Evolutionary conservation across 1,139 yeast species (phyloP).

Genomic region (Yarrowia galli): DNA sequence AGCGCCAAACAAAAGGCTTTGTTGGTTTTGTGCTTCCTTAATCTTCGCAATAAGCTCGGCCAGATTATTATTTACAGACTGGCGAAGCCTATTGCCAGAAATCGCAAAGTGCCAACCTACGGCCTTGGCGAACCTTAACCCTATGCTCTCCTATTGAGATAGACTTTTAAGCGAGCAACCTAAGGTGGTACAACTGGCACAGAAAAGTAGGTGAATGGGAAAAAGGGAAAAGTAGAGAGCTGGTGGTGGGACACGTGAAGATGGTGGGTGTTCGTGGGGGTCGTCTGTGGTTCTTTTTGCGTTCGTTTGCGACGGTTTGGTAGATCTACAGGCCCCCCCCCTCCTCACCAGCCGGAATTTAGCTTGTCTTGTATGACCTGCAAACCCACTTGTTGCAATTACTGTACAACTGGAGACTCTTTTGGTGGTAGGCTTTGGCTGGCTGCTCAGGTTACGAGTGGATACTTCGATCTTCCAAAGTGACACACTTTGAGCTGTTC

Average conservation of each 20-base stretch:
- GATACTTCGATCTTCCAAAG: not conserved
- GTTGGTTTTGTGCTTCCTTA: slow-evolving; percentile 26
- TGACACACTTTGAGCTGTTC: not conserved
- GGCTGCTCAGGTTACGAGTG: slow-evolving; percentile 9
- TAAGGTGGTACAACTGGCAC: slow-evolving; percentile 1
- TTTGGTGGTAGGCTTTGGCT: no score
- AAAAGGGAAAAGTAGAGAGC: not conserved
- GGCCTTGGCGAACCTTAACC: slow-evolving; percentile 23
- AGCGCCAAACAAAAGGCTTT: slow-evolving; percentile 31
- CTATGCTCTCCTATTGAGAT: slow-evolving; percentile 25
- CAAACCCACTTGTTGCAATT: not conserved
- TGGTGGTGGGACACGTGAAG: not conserved
- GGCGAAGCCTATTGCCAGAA: not conserved
- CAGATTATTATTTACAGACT: slow-evolving; percentile 33
- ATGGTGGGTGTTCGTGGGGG: not conserved
- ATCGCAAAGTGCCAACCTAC: slow-evolving; percentile 16
- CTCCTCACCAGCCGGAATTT: no score
- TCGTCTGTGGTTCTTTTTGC: not conserved
- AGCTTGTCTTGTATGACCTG: no score
- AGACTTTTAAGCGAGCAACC: slow-evolving; percentile 35
- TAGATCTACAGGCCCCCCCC: no score
- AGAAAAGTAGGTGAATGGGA: not conserved
- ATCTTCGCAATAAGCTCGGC: slow-evolving; percentile 28
- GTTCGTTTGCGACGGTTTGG: no score
- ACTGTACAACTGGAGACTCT: no score